Base-by-base conservation (phyloP, 768 basidiomycete genomes). In the Chiua virens region DNA sequence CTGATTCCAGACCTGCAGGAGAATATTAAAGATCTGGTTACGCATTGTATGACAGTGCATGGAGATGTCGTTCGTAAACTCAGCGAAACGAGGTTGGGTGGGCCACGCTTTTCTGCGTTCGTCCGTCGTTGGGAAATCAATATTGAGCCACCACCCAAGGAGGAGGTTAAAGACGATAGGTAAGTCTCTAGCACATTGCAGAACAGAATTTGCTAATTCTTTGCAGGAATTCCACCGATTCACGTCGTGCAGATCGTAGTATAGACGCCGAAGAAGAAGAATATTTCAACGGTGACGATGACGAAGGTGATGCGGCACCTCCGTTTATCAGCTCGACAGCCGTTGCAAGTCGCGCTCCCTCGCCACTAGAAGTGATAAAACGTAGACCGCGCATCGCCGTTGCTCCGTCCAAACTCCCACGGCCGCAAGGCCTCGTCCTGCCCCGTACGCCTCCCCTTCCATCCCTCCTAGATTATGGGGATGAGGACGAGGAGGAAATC, bases 111-210 rank as follows among this genome's bases (percentile, higher is more conserved):
- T 66, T 75, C 79, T 38, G 71, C 80, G 21, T 83, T 98, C 61
- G 81, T 91, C 52, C 76, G 83, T 38, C 80, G 87, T 43, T 94
- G 87, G 81, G 97, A 98, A 69, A 92, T 94, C 76, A 97, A 95
- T 71, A 86, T 86, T 54, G 91, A 95, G 55, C 88, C 87, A 27
- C 78, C 77, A 54, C 84, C 85, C 32, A 73, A 73, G 42, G 76
- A 76, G 49, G 76, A 77, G 39, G 66, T 71, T 37, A 80, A 78
- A 58, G 61, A 71, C 40, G 77, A 81, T 51, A 79, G 75, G 84
- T 87, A 67, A 52, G 71, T 59, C 27, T 1, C 20, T 30, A 37
- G 68, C 64, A 32, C 15, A 30, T 23, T 23, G 20, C 35, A 54
- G 46, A 36, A 42, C 30, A 36, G 47, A 11, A 5, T 43, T 49